Evolutionary conservation across 2,329 filamentous ascomycete genomes (phyloP).

Genomic region (Helotiales sp.): DNA sequence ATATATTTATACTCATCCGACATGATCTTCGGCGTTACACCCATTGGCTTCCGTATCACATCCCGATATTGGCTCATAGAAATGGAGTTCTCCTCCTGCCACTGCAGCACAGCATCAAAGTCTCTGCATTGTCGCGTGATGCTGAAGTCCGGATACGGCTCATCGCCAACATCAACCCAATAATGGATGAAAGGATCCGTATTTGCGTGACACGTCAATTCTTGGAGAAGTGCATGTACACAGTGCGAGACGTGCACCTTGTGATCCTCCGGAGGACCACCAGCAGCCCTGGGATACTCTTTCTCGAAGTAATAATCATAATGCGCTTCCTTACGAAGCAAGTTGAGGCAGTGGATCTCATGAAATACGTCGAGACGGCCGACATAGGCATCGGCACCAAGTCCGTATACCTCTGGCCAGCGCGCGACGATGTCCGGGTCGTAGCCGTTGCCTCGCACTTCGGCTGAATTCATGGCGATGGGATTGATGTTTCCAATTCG

Average conservation of each 20-base stretch:
- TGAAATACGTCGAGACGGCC: neutral
- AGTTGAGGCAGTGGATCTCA: neutral
- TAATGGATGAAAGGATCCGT: slow-evolving; percentile 36
- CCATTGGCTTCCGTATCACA: neutral
- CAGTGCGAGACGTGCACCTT: slow-evolving; percentile 12
- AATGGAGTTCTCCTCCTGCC: slow-evolving; percentile 12
- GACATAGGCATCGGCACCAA: neutral
- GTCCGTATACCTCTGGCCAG: neutral
- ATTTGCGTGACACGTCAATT: slow-evolving; percentile 31
- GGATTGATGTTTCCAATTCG: neutral
- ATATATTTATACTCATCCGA: neutral
- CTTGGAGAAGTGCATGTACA: slow-evolving; percentile 14
- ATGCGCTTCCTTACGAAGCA: neutral
- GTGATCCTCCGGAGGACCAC: neutral
- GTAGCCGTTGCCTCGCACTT: neutral
- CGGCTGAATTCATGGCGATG: neutral
- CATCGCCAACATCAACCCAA: slow-evolving; percentile 34
- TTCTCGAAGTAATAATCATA: neutral
- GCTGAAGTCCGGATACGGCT: slow-evolving; percentile 37
- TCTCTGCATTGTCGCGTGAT: slow-evolving; percentile 36
- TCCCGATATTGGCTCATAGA: neutral
- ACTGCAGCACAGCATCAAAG: slow-evolving; percentile 24
- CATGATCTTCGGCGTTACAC: neutral
- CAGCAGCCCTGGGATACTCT: neutral
- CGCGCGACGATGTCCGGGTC: neutral